Evolutionary conservation across 768 basidiomycete genomes (phyloP).

Genomic region (Guyanaporus albipodus): DNA sequence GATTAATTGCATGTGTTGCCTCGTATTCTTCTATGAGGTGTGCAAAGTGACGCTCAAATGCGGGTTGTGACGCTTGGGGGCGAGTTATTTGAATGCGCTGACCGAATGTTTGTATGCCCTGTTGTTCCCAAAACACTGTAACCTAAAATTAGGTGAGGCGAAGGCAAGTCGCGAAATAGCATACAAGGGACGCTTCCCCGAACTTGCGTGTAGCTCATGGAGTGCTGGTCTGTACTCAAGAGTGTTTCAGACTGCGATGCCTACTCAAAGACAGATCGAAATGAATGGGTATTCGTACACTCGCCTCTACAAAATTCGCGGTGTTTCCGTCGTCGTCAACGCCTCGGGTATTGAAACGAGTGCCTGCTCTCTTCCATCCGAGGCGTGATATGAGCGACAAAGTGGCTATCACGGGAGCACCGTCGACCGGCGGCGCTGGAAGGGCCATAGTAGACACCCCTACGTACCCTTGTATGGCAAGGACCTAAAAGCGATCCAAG

Average conservation of each 20-base stretch:
- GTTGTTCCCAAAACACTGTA: constrained; percentile 98
- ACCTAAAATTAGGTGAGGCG: constrained; percentile 10
- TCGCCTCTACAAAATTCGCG: constrained; percentile 94
- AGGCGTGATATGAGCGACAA: constrained; percentile 82
- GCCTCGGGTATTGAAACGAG: constrained; percentile 94
- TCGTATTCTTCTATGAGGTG: constrained; percentile 86
- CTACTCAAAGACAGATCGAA: constrained; percentile 5
- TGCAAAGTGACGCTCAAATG: constrained; percentile 91
- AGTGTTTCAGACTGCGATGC: constrained; percentile 80
- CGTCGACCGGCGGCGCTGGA: constrained; percentile 70
- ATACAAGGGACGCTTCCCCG: constrained; percentile 93
- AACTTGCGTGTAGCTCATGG: constrained; percentile 90
- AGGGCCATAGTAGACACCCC: constrained; percentile 77
- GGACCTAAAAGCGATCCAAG: constrained; percentile 45
- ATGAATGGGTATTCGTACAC: constrained; percentile 18
- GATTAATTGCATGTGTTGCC: constrained; percentile 81
- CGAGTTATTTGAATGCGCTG: constrained; percentile 93
- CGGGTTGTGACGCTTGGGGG: constrained; percentile 93
- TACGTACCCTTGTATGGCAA: constrained; percentile 92
- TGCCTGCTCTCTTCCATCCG: constrained; percentile 94
- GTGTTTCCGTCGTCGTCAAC: constrained; percentile 94
- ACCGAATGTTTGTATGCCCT: constrained; percentile 91
- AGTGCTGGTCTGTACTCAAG: constrained; percentile 81
- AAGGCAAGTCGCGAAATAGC: constrained; percentile 27
- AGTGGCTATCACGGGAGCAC: constrained; percentile 68